phyloP scores from a whole-genome alignment of 306 rosid species.

The Fragaria nilgerrensis region DNA sequence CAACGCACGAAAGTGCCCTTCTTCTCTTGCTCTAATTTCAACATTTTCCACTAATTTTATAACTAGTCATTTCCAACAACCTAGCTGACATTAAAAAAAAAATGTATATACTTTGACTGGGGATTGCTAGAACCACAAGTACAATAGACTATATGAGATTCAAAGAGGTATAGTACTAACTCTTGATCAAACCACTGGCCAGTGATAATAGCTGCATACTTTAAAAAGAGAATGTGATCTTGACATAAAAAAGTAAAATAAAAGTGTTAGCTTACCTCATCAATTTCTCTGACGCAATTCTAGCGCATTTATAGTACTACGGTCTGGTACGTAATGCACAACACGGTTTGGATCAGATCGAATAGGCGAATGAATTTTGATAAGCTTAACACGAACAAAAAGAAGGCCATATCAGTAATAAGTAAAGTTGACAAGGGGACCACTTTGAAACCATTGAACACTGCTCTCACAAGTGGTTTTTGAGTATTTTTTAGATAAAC shows the following conservation, averaged over 20 bases:
- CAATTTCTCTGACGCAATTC: constrained; percentile 81
- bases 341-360: constrained; percentile 87
- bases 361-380: constrained; percentile 95
- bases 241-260: not conserved
- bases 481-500: not conserved
- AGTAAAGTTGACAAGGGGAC: constrained; percentile 2
- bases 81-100: not conserved
- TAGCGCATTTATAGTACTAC: constrained; percentile 52
- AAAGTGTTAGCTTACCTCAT: constrained; percentile 46
- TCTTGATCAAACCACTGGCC: constrained; percentile 1
- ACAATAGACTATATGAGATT: not conserved
- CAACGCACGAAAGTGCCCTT: not conserved
- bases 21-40: not conserved
- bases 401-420: constrained; percentile 24
- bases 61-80: not conserved
- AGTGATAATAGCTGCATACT: constrained; percentile 1
- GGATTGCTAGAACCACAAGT: constrained; percentile 3
- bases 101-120: not conserved
- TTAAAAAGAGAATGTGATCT: not conserved
- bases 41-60: not conserved
- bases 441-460: constrained; percentile 2
- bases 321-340: constrained; percentile 79
- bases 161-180: not conserved
- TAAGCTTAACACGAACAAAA: constrained; percentile 52
- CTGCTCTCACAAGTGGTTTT: constrained; percentile 2